Conservation (phyloP, 2,329 filamentous ascomycete species). For the Aureobasidium sp. region DNA sequence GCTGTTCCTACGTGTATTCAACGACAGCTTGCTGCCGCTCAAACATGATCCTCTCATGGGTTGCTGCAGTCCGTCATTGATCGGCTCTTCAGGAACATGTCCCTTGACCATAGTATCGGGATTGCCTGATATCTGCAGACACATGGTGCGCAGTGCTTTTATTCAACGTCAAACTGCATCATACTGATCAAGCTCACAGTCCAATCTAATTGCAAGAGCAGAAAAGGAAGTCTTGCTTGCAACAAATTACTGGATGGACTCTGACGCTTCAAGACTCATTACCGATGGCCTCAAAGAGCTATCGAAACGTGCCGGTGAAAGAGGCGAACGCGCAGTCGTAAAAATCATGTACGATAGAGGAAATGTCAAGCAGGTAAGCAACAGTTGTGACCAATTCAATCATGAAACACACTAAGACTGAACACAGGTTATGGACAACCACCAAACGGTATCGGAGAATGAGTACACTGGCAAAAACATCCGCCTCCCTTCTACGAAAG, state of each 20-base stretch:
- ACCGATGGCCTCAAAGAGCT: conserved; percentile 59
- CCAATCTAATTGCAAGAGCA: conserved; percentile 66
- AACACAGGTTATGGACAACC: conserved; percentile 49
- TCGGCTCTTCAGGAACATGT: conserved; percentile 54
- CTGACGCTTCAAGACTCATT: conserved; percentile 58
- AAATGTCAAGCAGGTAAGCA: conserved; percentile 48
- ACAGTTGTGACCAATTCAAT: background rate
- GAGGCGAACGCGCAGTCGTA: conserved; percentile 52
- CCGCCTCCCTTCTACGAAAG: conserved; percentile 51
- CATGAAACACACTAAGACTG: conserved; percentile 4
- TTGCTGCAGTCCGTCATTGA: conserved; percentile 51
- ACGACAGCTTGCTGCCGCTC: conserved; percentile 53
- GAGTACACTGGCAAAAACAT: conserved; percentile 50
- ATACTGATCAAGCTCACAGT: conserved; percentile 24
- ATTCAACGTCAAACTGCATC: background rate
- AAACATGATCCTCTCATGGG: conserved; percentile 44
- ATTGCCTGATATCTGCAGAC: conserved; percentile 62
- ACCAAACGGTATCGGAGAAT: conserved; percentile 50
- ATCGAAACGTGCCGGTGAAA: conserved; percentile 53
- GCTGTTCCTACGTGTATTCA: conserved; percentile 60
- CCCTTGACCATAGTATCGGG: conserved; percentile 63
- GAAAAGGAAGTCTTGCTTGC: conserved; percentile 65
- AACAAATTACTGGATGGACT: conserved; percentile 69
- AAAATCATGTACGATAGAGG: conserved; percentile 72
- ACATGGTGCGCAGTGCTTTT: conserved; percentile 41